Evolutionary conservation across 768 basidiomycete genomes (phyloP).

Genomic region (Agaricus bisporus): DNA sequence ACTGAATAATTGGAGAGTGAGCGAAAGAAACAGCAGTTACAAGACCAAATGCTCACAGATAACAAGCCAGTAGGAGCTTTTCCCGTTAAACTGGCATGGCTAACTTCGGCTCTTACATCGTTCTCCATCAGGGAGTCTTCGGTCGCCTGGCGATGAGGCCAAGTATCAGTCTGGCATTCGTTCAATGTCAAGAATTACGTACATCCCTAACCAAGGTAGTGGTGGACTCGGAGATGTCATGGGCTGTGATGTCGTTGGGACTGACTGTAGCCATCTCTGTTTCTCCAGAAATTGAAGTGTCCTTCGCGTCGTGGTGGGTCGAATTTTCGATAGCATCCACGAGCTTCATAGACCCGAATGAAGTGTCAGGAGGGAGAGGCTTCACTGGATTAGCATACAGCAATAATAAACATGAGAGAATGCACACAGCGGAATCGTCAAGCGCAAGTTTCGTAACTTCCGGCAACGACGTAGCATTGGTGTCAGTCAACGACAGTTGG

Average conservation of each 20-base stretch:
- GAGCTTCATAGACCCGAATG: neutral
- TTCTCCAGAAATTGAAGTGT: neutral
- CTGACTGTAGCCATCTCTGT: neutral
- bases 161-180: neutral
- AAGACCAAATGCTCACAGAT: neutral
- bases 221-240: slow-evolving; percentile 1
- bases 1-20: slow-evolving; percentile 3
- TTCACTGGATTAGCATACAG: neutral
- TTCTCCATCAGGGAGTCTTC: slow-evolving; percentile 2
- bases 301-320: neutral
- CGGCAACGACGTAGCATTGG: neutral
- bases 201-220: neutral
- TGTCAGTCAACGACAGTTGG: neutral
- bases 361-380: neutral
- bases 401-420: neutral
- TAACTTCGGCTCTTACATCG: neutral
- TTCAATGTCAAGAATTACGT: neutral
- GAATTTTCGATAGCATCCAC: neutral
- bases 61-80: neutral
- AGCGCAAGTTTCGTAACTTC: neutral
- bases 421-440: slow-evolving; percentile 1
- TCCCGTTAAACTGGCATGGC: neutral
- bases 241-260: slow-evolving; percentile 3
- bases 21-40: neutral
- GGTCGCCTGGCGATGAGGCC: neutral